Evolutionary conservation across 2,329 filamentous ascomycete genomes (phyloP), one percentile per base, ranked within the genome.

Genomic region (Sporothrix brunneoviolacea): DNA sequence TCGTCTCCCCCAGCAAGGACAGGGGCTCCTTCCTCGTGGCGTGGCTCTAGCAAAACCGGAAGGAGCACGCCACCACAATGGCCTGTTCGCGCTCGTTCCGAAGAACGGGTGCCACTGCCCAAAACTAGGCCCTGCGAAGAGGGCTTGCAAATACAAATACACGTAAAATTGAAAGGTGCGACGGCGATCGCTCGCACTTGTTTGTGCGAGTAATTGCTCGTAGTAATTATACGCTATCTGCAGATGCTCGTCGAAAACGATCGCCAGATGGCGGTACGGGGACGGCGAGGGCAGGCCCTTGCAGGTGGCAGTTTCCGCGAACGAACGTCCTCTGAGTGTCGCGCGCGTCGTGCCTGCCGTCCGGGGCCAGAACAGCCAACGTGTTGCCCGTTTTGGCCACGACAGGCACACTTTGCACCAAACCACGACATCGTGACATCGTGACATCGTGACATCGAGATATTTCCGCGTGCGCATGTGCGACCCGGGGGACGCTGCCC

Each of bases 11-110:
- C n/a, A n/a, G 43, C n/a, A 45, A 18, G 42, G 18, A 19, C 42
- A 21, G n/a, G 32, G 19, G 19, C 41, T 13, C 32, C 18, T 45
- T 45, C 6, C 24, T 10, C 24, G 24, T 28, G 24, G 24, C 24
- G 24, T 28, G 24, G 6, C 10, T 10, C 24, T 28, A 6, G 6
- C 24, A 5, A 10, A 6, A 6, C 10, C 6, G 44, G 24, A 38
- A 38, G 21, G 22, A 39, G 44, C 44, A 47, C 44, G 44, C 44
- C 44, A 47, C 44, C 37, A 21, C 35, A 32, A 35, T 47, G 44
- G 44, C 44, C 35, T 47, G 44, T 47, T 47, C 13, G 21, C n/a
- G n/a, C n/a, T n/a, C n/a, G n/a, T n/a, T n/a, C n/a, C 35, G 28
- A 28, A 28, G 10, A 28, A n/a, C 16, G 15, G 9, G 18, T 8